These are phyloP conservation scores for Colletotrichum sp. DNA, from an alignment of 2,329 filamentous ascomycete genomes.

Conservation along the genomic window DNA sequence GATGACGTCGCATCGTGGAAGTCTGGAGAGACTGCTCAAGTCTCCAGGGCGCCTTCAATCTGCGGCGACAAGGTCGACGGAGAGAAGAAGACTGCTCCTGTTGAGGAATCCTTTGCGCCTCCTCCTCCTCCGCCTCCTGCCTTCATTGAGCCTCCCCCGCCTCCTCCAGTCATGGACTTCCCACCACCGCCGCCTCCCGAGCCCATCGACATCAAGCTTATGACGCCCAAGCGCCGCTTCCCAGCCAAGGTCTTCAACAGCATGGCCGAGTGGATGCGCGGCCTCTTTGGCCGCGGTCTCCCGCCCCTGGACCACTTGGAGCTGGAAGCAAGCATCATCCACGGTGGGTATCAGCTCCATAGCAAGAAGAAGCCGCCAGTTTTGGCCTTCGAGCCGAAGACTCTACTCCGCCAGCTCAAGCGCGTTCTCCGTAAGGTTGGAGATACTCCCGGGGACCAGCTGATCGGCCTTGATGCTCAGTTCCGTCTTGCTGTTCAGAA, in stretches of 20 bases:
- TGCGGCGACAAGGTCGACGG: background rate
- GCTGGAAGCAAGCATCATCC: slow-evolving; percentile 4
- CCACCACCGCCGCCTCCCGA: background rate
- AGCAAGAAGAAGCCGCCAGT: background rate
- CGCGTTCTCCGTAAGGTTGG: background rate
- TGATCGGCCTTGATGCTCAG: background rate
- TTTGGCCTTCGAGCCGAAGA: background rate
- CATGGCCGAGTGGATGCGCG: background rate
- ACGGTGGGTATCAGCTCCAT: background rate
- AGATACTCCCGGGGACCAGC: background rate
- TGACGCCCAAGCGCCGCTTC: background rate
- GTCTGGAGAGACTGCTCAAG: slow-evolving; percentile 5
- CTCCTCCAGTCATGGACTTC: background rate
- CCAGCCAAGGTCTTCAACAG: background rate
- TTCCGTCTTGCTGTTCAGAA: background rate
- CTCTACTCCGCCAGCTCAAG: slow-evolving; percentile 1
- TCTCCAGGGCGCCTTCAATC: background rate
- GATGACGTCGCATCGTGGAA: slow-evolving; percentile 7
- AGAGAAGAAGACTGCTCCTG: background rate
- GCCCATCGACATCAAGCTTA: slow-evolving; percentile 3
- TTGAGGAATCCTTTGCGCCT: background rate
- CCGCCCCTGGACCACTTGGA: background rate
- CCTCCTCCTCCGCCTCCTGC: background rate
- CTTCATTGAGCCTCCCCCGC: background rate
- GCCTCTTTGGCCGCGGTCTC: background rate